Evolutionary conservation across 768 basidiomycete species (phyloP).

Genomic region (Symmetrospora coprosmae): DNA sequence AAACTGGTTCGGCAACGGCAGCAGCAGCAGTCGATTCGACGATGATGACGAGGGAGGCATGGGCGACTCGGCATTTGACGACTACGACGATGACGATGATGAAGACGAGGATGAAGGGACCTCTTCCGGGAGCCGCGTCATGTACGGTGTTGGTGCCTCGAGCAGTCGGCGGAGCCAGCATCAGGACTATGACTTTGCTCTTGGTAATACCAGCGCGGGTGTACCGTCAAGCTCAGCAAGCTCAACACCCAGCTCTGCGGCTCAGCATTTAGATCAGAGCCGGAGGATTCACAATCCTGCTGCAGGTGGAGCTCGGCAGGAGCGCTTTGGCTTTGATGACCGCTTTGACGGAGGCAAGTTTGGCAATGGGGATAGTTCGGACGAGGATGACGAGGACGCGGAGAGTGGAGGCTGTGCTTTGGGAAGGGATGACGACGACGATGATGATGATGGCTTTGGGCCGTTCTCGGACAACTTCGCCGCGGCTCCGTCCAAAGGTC

Average conservation of each 20-base stretch:
- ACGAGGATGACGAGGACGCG: slow-evolving; percentile 14
- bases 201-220: background rate
- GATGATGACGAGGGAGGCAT: background rate
- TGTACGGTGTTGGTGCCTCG: background rate
- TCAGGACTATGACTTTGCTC: background rate
- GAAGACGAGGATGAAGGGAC: slow-evolving; percentile 26
- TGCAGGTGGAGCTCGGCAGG: background rate
- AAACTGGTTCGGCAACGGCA: slow-evolving; percentile 45
- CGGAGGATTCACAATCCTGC: slow-evolving; percentile 1
- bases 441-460: slow-evolving; percentile 14
- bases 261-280: slow-evolving; percentile 21
- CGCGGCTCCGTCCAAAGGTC: background rate
- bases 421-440: background rate
- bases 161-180: background rate
- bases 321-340: slow-evolving; percentile 29
- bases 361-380: slow-evolving; percentile 11
- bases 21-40: too few species aligned
- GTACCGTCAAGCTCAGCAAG: slow-evolving; percentile 21
- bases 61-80: slow-evolving; percentile 29
- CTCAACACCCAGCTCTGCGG: slow-evolving; percentile 20
- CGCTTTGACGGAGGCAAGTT: slow-evolving; percentile 23
- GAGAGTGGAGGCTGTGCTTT: too few species aligned
- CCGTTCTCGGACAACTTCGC: slow-evolving; percentile 13
- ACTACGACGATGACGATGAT: slow-evolving; percentile 32
- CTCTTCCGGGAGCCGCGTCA: too few species aligned